Conservation (phyloP, 108 stramenopile species). For the Nitzschia palea region DNA sequence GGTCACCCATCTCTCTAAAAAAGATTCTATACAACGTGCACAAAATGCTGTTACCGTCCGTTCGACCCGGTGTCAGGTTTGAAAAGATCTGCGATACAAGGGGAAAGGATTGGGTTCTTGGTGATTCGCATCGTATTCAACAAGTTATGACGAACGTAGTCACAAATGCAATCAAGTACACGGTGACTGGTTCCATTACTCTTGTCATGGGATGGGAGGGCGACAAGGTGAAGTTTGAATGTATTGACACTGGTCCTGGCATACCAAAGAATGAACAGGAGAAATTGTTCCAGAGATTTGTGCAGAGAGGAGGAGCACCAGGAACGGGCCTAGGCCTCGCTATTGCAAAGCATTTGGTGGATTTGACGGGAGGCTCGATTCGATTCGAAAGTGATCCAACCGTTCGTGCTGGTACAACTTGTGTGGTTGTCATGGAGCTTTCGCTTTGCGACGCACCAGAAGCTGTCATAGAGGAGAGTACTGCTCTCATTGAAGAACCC, state of each 20-base stretch:
- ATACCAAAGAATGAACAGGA: conserved; percentile 64
- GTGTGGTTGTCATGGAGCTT: conserved; percentile 55
- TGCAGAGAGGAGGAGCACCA: conserved; percentile 68
- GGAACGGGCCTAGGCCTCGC: conserved; percentile 81
- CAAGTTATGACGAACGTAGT: conserved; percentile 72
- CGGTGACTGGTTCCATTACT: conserved; percentile 48
- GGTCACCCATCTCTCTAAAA: conserved; percentile 34
- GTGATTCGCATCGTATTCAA: conserved; percentile 65
- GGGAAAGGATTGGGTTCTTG: conserved; percentile 50
- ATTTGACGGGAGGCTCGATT: conserved; percentile 56
- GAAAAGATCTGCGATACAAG: conserved; percentile 12
- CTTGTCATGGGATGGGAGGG: conserved; percentile 43
- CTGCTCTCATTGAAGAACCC: conserved; percentile 37
- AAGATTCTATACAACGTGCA: conserved; percentile 38
- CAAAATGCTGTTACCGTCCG: conserved; percentile 59
- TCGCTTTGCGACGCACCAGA: conserved; percentile 44
- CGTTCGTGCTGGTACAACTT: conserved; percentile 54
- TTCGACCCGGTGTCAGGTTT: conserved; percentile 45
- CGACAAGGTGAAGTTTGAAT: conserved; percentile 41
- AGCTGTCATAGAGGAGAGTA: conserved; percentile 12
- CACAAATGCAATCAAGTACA: conserved; percentile 77
- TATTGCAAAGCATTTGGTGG: conserved; percentile 74
- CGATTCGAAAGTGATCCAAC: conserved; percentile 59
- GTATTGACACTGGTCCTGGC: conserved; percentile 81
- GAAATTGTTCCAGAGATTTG: conserved; percentile 72